Evolutionary conservation across 192 early-diverging fungal genomes (phyloP).

Genomic region (Gryganskiella cystojenkinii): DNA sequence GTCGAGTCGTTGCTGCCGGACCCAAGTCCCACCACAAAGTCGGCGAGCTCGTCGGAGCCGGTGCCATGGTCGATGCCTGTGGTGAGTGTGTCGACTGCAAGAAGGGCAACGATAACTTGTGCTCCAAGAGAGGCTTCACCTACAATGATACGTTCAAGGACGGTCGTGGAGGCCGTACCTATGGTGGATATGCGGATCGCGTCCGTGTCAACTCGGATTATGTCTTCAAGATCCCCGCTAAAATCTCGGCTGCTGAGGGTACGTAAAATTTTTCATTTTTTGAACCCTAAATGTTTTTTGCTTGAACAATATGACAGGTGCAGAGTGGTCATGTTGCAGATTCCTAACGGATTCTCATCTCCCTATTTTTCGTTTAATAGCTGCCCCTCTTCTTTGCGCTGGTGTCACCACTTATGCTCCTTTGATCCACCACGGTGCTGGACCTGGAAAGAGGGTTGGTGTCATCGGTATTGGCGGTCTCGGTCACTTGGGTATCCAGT

Average conservation of each 20-base stretch:
- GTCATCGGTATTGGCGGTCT: conserved; percentile 78
- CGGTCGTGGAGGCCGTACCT: conserved; percentile 65
- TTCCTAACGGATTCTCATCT: too few species aligned
- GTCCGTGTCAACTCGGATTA: conserved; percentile 71
- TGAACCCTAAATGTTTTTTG: too few species aligned
- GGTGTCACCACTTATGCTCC: conserved; percentile 81
- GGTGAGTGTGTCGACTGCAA: conserved; percentile 54
- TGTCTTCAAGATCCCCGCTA: conserved; percentile 70
- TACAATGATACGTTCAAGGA: conserved; percentile 70
- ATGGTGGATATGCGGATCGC: conserved; percentile 64
- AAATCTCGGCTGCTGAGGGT: conserved; percentile 64
- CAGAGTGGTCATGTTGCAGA: too few species aligned
- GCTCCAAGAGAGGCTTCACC: conserved; percentile 56
- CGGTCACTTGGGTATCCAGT: conserved; percentile 77
- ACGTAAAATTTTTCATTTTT: too few species aligned
- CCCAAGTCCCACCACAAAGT: conserved; percentile 51
- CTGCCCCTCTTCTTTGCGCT: conserved; percentile 88
- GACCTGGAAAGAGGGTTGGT: conserved; percentile 62
- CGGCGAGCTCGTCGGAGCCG: conserved; percentile 75
- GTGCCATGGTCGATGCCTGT: conserved; percentile 73
- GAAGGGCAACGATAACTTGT: conserved; percentile 39
- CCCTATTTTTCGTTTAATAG: conserved; percentile 20
- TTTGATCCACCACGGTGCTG: conserved; percentile 61
- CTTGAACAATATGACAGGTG: too few species aligned
- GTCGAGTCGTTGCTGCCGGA: conserved; percentile 51